phyloP scores from a whole-genome alignment of 345 rosid genomes.

The Eucalyptus polybractea region DNA sequence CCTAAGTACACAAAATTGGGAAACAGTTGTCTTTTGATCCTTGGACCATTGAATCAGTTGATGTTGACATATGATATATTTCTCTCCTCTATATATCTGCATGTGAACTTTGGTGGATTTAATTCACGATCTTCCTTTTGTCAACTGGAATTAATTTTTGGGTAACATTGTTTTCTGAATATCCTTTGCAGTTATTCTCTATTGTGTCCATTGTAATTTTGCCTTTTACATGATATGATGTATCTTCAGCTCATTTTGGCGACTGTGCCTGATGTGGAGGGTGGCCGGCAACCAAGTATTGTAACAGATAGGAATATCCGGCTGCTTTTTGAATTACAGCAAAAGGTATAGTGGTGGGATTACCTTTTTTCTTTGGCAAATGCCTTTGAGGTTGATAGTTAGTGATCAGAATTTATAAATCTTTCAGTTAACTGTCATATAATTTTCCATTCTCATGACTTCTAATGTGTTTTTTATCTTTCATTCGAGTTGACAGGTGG shows the following conservation, averaged over 20 bases:
- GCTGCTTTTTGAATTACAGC: constrained; percentile 87
- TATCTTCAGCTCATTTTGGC: constrained; percentile 70
- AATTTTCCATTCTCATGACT: neutral
- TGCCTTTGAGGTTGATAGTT: neutral
- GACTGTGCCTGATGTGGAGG: constrained; percentile 42
- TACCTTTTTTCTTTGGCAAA: neutral
- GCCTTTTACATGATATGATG: neutral
- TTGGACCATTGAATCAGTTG: neutral
- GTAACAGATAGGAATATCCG: constrained; percentile 74
- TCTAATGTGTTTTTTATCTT: neutral
- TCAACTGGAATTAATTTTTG: neutral
- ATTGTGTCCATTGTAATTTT: neutral
- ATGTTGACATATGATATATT: neutral
- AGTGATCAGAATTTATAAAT: neutral
- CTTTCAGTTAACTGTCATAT: neutral
- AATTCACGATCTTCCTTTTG: neutral
- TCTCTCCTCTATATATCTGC: neutral
- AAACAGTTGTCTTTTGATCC: neutral
- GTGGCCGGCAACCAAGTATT: constrained; percentile 52
- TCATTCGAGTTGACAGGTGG: constrained; percentile 45
- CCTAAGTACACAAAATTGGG: neutral
- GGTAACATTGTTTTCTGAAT: neutral
- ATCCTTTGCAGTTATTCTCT: neutral
- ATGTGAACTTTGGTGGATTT: neutral
- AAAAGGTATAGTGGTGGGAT: constrained; percentile 38